These are phyloP conservation scores for Wickerhamiella musiphila DNA, from an alignment of 805 yeast genomes.

Conservation along the genomic window DNA sequence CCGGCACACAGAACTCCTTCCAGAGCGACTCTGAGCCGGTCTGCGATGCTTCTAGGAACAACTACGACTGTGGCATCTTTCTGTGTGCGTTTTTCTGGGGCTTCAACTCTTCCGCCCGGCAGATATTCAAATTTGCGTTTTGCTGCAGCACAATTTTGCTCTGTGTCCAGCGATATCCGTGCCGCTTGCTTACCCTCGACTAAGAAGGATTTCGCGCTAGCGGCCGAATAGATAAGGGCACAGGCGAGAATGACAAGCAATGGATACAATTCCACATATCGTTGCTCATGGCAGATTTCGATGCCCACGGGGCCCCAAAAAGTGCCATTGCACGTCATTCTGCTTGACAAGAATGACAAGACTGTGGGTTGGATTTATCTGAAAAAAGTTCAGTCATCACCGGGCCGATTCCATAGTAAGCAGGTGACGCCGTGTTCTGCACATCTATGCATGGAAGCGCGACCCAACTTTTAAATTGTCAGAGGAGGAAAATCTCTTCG, in stretches of 20 bases:
- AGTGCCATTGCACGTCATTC: constrained; percentile 4
- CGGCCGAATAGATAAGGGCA: neutral
- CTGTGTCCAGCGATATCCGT: neutral
- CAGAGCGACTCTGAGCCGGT: constrained; percentile 9
- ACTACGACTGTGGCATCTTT: constrained; percentile 9
- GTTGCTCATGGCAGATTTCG: constrained; percentile 13
- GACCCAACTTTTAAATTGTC: no score
- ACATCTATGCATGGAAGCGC: no score
- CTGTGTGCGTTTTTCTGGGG: constrained; percentile 3
- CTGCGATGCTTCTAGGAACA: constrained; percentile 10
- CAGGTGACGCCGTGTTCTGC: no score
- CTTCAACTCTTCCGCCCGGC: neutral
- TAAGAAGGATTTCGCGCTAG: no score
- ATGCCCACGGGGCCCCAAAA: constrained; percentile 16
- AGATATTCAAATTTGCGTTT: neutral
- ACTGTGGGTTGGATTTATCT: no score
- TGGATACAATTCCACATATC: constrained; percentile 11
- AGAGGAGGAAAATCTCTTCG: no score
- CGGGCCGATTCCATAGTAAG: no score
- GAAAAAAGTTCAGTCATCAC: no score
- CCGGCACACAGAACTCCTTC: constrained; percentile 10
- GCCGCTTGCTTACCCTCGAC: no score
- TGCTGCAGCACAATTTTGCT: neutral
- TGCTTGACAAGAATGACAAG: no score
- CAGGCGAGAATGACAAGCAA: constrained; percentile 1